Percentiles rank a stretch among this genome's conserved stretches.
Conservation (phyloP, 1,139 yeast species). For the Oligophagozyma castellii region DNA sequence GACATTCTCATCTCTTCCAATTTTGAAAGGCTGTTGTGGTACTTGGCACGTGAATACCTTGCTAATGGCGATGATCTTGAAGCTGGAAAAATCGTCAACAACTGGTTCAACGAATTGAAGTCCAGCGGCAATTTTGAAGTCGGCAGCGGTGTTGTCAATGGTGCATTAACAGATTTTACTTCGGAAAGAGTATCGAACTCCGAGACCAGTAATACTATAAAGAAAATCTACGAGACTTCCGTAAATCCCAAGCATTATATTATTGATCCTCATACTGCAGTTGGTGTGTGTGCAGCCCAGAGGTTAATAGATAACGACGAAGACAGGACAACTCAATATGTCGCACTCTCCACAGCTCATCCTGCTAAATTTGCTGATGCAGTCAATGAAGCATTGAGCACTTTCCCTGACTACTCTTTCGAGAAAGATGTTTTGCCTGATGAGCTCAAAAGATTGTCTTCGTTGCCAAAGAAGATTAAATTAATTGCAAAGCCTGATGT, state of each 20-base stretch:
- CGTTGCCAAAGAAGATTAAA: conserved; percentile 63
- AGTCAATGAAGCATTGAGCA: conserved; percentile 63
- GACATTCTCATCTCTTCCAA: conserved; percentile 90
- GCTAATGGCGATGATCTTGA: conserved; percentile 43
- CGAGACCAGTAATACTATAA: conserved; percentile 68
- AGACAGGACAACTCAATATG: conserved; percentile 35
- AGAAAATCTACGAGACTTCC: conserved; percentile 39
- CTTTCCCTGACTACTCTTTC: conserved; percentile 62
- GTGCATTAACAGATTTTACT: conserved; percentile 56
- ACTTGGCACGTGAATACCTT: conserved; percentile 59
- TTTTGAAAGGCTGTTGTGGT: conserved; percentile 94
- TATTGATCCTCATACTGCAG: conserved; percentile 93
- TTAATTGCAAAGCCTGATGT: conserved; percentile 63
- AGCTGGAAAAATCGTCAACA: conserved; percentile 61
- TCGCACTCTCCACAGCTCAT: conserved; percentile 91
- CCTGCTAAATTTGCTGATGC: conserved; percentile 98
- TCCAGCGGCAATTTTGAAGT: conserved; percentile 63
- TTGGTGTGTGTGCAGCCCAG: conserved; percentile 73
- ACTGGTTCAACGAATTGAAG: conserved; percentile 74
- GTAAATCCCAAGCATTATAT: conserved; percentile 57
- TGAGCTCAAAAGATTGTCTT: conserved; percentile 61
- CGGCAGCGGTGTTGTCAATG: conserved; percentile 46
- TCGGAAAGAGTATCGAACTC: conserved; percentile 71
- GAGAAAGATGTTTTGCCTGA: conserved; percentile 81
- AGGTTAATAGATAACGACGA: conserved; percentile 41